Percentiles rank a stretch among this genome's conserved stretches.
phyloP scores from a whole-genome alignment of 164 flowering plant species.

The Vitis rupestris region DNA sequence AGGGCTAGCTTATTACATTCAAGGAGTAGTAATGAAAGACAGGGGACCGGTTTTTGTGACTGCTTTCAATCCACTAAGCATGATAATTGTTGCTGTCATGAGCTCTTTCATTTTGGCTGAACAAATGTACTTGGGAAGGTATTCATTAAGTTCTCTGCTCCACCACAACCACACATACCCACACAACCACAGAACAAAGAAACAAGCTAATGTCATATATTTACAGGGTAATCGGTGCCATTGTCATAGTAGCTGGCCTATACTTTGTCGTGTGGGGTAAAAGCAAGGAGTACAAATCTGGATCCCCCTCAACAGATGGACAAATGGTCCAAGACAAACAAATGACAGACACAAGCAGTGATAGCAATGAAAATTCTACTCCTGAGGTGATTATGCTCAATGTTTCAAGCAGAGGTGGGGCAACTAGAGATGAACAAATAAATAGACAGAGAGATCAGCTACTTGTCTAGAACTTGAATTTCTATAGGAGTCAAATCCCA shows the following conservation, averaged over 20 bases:
- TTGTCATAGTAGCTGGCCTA: conserved; percentile 50
- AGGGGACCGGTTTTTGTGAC: conserved; percentile 74
- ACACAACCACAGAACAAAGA: neutral
- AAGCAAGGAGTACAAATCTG: conserved; percentile 30
- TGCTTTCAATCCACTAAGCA: conserved; percentile 59
- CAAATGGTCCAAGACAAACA: conserved; percentile 3
- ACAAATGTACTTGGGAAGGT: conserved; percentile 61
- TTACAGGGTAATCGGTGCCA: conserved; percentile 55
- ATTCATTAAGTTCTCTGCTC: neutral
- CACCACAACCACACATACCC: neutral
- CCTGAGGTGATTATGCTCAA: conserved; percentile 8
- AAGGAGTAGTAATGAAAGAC: conserved; percentile 59
- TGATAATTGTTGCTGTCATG: conserved; percentile 61
- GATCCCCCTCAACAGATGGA: conserved; percentile 6
- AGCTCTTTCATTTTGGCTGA: conserved; percentile 52
- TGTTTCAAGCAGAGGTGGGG: neutral
- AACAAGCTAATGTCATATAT: neutral
- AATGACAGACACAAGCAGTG: neutral
- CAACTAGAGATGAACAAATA: neutral
- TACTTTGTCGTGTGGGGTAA: conserved; percentile 74
- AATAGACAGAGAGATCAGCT: neutral
- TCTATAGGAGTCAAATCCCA: neutral
- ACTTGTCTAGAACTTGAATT: conserved; percentile 4
- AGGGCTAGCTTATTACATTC: conserved; percentile 67
- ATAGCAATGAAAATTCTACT: conserved; percentile 1